Evolutionary conservation across 768 basidiomycete species (phyloP), one percentile per base, ranked within the genome.

Genomic region (Cystobasidium tubakii): DNA sequence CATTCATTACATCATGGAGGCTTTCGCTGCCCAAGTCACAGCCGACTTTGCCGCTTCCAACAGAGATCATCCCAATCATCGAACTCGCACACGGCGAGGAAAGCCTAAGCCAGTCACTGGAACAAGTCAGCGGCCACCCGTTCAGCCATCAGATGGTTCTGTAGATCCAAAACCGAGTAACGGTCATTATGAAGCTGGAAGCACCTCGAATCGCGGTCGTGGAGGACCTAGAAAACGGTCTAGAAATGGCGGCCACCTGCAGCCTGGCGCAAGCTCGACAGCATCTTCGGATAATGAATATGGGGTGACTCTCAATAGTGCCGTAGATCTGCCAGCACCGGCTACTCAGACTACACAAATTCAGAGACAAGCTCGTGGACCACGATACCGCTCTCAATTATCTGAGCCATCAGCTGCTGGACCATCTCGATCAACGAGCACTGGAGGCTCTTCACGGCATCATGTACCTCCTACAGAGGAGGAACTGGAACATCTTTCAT

Each of bases 311-410:
- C 9, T 13, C 44, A 53, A 67, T 67, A 29, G n/a, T 9, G 54
- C 29, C 1, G 54, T 71, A 23, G 55, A 55, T 21, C 42, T 71
- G 3, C 69, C 69, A 54, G 69, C 69, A 23, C 69, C 69, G 1
- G 69, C 69, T 21, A 71, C 69, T 3, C 69, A 71, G 33, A 60
- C 54, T 36, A 29, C 69, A 34, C n/a, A 27, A 25, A 31, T 34
- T 6, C n/a, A 36, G 33, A 54, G 27, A 54, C 50, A 42, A 43
- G 34, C 44, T 46, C 39, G 25, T 19, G 66, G 42, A 25, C 69
- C 1, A 34, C 69, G 69, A 7, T 71, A 57, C 55, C 69, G 69
- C 54, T 71, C 69, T 34, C 69, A 71, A 36, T 55, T 73, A n/a
- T 73, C 72, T 50, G 66, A 67, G 31, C 25, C 66, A 23, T 3